Evolutionary conservation across 1,284 basidiomycete genomes (phyloP), one percentile per base, ranked within the genome.

Genomic region (Rugosomyces carneus): DNA sequence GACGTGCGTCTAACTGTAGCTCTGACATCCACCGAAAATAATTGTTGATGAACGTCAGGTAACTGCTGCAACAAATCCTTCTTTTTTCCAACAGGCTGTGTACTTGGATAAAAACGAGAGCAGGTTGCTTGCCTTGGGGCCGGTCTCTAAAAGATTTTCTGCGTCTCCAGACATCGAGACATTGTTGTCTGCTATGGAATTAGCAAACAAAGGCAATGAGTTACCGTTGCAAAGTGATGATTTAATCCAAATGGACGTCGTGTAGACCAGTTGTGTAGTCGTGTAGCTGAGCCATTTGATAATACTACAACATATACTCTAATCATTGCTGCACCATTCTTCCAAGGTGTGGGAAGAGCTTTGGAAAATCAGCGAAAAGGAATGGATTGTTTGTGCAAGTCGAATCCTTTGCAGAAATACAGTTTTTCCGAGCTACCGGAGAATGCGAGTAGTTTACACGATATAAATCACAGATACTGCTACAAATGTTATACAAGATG

Each of bases 11-110:
- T 18, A 37, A 43, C 40, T 43, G 42, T 43, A 15, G 15, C 18
- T 20, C 34, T 39, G 16, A 21, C n/a, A 18, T 31, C 49, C 15
- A 18, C 31, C 48, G 18, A 29, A 10, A 40, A 21, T 45, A 48
- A 29, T 35, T 52, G 31, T 44, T 34, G 35, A 41, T 38, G n/a
- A 19, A 9, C 27, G 40, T 23, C 59, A 95, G 89, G 84, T 96
- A 19, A 80, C 78, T 3, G 81, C 87, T 9, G 90, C 87, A 13
- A 92, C 89, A 6, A 87, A 89, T 51, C 80, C 89, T 1, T 89
- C 89, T 0, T 97, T 96, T 65, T 73, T 95, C 7, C 91, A 96
- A 61, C 90, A 95, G 52, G 83, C 90, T 5, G 84, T 91, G 38
- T 75, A 84, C 53, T 60, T 95, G 37, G 85, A 96, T 62, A 58